Percentiles rank a stretch among this genome's conserved stretches.
These are phyloP conservation scores for Malassezia sp. DNA, from an alignment of 1,284 basidiomycete species.

Conservation along the genomic window DNA sequence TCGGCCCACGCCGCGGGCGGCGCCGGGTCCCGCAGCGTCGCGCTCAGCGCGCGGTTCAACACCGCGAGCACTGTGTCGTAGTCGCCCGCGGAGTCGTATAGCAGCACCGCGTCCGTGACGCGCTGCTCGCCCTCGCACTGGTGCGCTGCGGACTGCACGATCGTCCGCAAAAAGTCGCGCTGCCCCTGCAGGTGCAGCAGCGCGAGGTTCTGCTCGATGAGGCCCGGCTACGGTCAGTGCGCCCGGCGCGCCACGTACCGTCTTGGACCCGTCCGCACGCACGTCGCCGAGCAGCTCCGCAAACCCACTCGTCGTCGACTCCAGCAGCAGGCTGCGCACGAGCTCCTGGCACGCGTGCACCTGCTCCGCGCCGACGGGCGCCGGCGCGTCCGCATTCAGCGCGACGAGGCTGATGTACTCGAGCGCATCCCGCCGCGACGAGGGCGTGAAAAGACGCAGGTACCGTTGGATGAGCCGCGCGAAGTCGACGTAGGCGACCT, in stretches of 20 bases:
- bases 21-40: conserved; percentile 46
- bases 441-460: conserved; percentile 74
- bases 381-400: conserved; percentile 58
- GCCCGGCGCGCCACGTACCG: too few relatives aligned
- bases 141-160: conserved; percentile 69
- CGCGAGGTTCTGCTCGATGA: conserved; percentile 69
- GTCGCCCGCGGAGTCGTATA: conserved; percentile 89
- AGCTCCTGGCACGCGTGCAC: conserved; percentile 74
- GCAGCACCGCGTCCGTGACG: conserved; percentile 78
- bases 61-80: conserved; percentile 77
- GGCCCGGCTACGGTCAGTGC: too few relatives aligned
- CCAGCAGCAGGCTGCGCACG: conserved; percentile 72
- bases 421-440: conserved; percentile 82
- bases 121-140: conserved; percentile 60
- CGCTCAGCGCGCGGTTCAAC: conserved; percentile 79
- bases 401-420: conserved; percentile 89
- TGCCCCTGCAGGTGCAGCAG: conserved; percentile 64
- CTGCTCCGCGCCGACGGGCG: conserved; percentile 64
- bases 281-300: conserved; percentile 80
- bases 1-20: conserved; percentile 1
- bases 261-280: conserved; percentile 71
- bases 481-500: conserved; percentile 54
- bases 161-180: conserved; percentile 66
- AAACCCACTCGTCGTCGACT: conserved; percentile 60
- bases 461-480: conserved; percentile 84